Base-by-base conservation (phyloP, 345 rosid species). In the Gossypium arboreum region DNA sequence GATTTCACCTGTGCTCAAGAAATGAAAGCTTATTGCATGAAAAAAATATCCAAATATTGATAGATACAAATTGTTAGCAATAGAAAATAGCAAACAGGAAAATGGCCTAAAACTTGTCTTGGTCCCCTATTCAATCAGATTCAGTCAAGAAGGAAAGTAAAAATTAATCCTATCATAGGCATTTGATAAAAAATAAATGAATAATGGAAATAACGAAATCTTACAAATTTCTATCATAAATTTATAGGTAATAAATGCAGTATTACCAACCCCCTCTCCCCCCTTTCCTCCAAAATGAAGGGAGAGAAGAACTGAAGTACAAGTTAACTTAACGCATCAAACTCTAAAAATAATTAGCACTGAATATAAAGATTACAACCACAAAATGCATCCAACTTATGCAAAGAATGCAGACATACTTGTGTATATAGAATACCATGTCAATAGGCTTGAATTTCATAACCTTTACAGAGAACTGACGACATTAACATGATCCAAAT, bases 1-100 rank as follows among this genome's bases (percentile, higher is more conserved):
- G 96, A 86, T 79, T 83, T 91, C 50, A 90, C 95, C 98, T 94
- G 67, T 64, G 51, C 27, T 60, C 68, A 68, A 34, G 34, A 47
- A 44, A 27, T 47, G 10, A 39, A 24, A 16, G 29, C 13, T 2
- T 1, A 16, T 12, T 29, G 24, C 34, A 73, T 24, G 41, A 27
- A 7, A 56, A 52, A 58, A 66, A 58, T 24, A 55, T 3, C 41
- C 41, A 34, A 34, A 34, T 34, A 34, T 34, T 3, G 5, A 2
- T 34, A 1, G 34, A 0, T 34, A 41, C 0, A 17, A 27, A 70
- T 17, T 18, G 29, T n/a, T 25, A 50, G 41, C 41, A 34, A 51
- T 1, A 27, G 54, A 68, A 68, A 47, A 68, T 68, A 52, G 78
- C 48, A 65, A 43, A n/a, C 59, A 22, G 24, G 44, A 54, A 5